phyloP scores from a whole-genome alignment of 1,284 basidiomycete species.

The Coniferiporia weirii region DNA sequence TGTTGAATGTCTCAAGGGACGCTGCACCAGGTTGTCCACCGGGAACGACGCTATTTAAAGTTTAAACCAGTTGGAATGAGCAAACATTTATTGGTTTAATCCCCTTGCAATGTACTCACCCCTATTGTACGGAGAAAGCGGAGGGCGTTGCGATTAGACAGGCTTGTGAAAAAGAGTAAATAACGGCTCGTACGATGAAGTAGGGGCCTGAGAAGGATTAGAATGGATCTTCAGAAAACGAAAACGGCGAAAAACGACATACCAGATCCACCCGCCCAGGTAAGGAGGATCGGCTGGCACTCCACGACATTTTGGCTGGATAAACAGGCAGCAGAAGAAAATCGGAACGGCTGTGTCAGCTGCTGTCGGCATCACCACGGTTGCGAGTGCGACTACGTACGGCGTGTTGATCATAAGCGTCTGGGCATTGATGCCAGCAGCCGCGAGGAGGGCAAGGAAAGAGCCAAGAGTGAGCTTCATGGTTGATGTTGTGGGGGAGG shows the following conservation, averaged over 20 bases:
- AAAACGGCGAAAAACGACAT: slow-evolving; percentile 24
- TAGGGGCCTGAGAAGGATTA: slow-evolving; percentile 17
- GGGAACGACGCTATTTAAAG: slow-evolving; percentile 35
- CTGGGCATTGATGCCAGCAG: slow-evolving; percentile 40
- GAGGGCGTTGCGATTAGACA: background rate
- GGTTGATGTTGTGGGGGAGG: slow-evolving; percentile 24
- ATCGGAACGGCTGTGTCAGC: background rate
- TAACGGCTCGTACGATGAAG: slow-evolving; percentile 15
- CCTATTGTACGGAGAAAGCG: slow-evolving; percentile 21
- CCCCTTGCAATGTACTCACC: slow-evolving; percentile 16
- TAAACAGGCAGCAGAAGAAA: background rate
- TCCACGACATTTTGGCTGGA: slow-evolving; percentile 37
- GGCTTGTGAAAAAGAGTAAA: slow-evolving; percentile 4
- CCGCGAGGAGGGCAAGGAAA: slow-evolving; percentile 35
- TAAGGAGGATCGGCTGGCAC: slow-evolving; percentile 46
- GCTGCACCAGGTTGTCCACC: slow-evolving; percentile 33
- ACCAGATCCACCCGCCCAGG: slow-evolving; percentile 49
- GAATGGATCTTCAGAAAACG: background rate
- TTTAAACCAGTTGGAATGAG: background rate
- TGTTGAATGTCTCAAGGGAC: slow-evolving; percentile 35
- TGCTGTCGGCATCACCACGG: background rate
- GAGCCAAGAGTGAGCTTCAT: slow-evolving; percentile 44
- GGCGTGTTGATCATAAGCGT: slow-evolving; percentile 55
- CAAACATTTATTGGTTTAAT: background rate
- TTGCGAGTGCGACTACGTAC: slow-evolving; percentile 33